A percentile compares a stretch with the other conserved stretches of the same genome.
phyloP scores from a whole-genome alignment of 441 rosid genomes.

The Melastoma candidum region DNA sequence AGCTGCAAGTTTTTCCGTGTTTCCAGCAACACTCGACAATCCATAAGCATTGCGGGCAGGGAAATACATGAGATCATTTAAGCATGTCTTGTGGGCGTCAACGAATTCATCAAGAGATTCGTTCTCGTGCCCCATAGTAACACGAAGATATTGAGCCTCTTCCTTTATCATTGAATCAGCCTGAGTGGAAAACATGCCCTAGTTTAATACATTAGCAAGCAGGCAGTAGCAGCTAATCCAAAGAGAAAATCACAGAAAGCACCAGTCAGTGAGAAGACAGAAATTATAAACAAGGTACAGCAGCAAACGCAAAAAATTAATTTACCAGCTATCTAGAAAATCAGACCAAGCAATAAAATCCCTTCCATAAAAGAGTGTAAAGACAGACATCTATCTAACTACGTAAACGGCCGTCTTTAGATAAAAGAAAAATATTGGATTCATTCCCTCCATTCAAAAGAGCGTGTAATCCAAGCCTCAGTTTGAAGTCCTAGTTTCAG shows the following conservation, averaged over 20 bases:
- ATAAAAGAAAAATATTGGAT: no score
- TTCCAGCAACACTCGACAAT: slow-evolving; percentile 91
- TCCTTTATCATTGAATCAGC: slow-evolving; percentile 63
- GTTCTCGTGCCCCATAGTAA: slow-evolving; percentile 82
- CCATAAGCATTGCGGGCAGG: slow-evolving; percentile 86
- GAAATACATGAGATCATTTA: slow-evolving; percentile 93
- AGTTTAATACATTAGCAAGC: slow-evolving; percentile 2
- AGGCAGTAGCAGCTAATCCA: neutral
- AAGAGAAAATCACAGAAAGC: neutral
- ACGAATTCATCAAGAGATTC: slow-evolving; percentile 76
- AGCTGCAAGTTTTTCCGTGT: slow-evolving; percentile 78
- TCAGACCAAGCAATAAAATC: no score
- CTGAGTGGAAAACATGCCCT: slow-evolving; percentile 26
- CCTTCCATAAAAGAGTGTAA: no score
- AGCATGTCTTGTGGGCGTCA: slow-evolving; percentile 81
- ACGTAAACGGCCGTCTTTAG: no score
- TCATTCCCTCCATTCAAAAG: no score
- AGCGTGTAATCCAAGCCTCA: no score
- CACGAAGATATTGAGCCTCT: slow-evolving; percentile 62
- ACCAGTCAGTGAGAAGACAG: neutral
- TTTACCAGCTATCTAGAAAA: no score
- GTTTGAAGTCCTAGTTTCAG: no score
- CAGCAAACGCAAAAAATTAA: no score
- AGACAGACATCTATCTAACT: no score
- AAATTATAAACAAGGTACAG: neutral